Evolutionary conservation across 345 rosid species (phyloP).

Genomic region (Fremontodendron californicum): DNA sequence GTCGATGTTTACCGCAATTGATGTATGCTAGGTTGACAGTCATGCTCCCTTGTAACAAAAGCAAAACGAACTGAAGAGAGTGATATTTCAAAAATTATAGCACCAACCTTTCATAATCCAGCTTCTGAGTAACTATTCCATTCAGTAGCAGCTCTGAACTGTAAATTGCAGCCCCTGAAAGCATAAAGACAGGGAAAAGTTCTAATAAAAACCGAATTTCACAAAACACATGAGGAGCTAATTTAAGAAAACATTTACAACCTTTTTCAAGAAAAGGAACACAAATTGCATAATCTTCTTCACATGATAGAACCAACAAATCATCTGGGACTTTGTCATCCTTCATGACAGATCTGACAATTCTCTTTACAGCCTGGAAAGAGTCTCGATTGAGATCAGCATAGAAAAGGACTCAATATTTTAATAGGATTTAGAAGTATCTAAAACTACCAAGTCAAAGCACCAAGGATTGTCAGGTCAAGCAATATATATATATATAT

Average conservation of each 20-base stretch:
- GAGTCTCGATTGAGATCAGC: constrained; percentile 14
- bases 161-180: constrained; percentile 68
- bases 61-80: not conserved
- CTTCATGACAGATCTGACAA: constrained; percentile 63
- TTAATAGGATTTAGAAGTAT: not conserved
- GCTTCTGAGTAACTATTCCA: constrained; percentile 82
- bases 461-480: not conserved
- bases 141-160: constrained; percentile 81
- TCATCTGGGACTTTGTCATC: constrained; percentile 50
- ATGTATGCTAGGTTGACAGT: not conserved
- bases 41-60: not conserved
- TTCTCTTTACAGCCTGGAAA: constrained; percentile 65
- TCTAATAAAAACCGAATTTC: not conserved
- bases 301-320: constrained; percentile 77
- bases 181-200: not conserved
- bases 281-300: constrained; percentile 57
- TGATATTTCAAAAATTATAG: not conserved
- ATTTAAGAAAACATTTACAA: constrained; percentile 13
- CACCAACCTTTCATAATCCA: constrained; percentile 82
- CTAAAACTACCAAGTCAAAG: not conserved
- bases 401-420: constrained; percentile 4
- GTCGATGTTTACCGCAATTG: no score
- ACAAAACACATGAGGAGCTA: not conserved
- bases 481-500: no score
- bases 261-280: constrained; percentile 81